Evolutionary conservation across 2,329 filamentous ascomycete species (phyloP).

Genomic region (Pestalotiopsis fici): DNA sequence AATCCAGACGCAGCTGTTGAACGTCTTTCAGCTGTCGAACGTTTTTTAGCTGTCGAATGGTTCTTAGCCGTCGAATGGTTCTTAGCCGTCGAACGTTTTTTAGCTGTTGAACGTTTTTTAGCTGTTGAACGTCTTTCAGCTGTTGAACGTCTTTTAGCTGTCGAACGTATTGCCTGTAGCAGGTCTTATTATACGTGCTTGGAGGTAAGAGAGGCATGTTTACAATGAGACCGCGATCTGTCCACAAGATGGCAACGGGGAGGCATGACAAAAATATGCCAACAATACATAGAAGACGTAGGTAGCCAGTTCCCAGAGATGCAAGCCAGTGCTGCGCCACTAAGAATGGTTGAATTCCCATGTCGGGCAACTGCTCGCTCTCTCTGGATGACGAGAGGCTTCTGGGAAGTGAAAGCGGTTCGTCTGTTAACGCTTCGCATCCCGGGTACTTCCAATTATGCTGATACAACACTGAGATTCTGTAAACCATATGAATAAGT

Average conservation of each 20-base stretch:
- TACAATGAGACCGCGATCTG: neutral
- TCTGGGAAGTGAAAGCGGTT: neutral
- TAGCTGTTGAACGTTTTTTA: too few relatives aligned
- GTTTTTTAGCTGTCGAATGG: too few relatives aligned
- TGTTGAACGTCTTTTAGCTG: too few relatives aligned
- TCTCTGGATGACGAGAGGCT: neutral
- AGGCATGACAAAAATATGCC: neutral
- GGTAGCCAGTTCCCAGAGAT: neutral
- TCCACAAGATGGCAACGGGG: neutral
- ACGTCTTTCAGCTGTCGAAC: too few relatives aligned
- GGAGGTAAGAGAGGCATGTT: too few relatives aligned
- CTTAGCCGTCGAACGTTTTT: too few relatives aligned
- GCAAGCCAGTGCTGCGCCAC: neutral
- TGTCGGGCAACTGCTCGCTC: neutral
- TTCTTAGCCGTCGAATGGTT: too few relatives aligned
- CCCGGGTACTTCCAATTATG: neutral
- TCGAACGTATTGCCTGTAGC: too few relatives aligned
- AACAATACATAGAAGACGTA: neutral
- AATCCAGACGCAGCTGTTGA: too few relatives aligned
- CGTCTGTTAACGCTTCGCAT: neutral
- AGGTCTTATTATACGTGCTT: too few relatives aligned
- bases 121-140: too few relatives aligned
- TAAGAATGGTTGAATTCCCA: neutral
- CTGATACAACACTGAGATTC: neutral
- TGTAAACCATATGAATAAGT: neutral